phyloP scores from a whole-genome alignment of 495 filamentous ascomycete species.

The Aspergillus steynii region DNA sequence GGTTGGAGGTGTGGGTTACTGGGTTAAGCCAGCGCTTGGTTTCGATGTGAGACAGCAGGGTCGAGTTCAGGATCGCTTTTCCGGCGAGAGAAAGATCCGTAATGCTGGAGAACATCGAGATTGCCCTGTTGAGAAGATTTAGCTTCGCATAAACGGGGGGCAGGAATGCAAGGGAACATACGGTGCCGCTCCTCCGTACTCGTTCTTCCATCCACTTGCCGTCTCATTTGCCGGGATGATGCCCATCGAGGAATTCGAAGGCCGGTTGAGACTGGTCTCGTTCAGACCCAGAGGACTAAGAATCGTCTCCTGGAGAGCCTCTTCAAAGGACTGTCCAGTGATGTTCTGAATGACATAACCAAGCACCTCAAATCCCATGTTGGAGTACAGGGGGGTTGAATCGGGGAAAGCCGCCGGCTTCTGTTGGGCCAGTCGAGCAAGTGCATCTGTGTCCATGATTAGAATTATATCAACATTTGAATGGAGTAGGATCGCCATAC shows the following conservation, averaged over 20 bases:
- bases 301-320: slow-evolving; percentile 41
- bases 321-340: slow-evolving; percentile 39
- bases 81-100: slow-evolving; percentile 33
- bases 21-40: slow-evolving; percentile 50
- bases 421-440: background rate
- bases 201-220: background rate
- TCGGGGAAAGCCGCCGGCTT: slow-evolving; percentile 43
- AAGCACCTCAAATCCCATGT: slow-evolving; percentile 55
- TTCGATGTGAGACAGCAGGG: slow-evolving; percentile 36
- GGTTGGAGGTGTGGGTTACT: slow-evolving; percentile 48
- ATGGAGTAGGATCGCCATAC: background rate
- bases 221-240: background rate
- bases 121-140: slow-evolving; percentile 23
- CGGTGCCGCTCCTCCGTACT: slow-evolving; percentile 22
- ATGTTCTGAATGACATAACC: slow-evolving; percentile 55
- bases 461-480: background rate
- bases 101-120: slow-evolving; percentile 31
- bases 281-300: slow-evolving; percentile 41
- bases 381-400: slow-evolving; percentile 56
- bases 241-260: background rate
- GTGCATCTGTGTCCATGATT: background rate
- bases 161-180: slow-evolving; percentile 8
- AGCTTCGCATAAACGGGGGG: slow-evolving; percentile 4
- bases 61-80: slow-evolving; percentile 50
- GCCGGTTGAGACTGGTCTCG: slow-evolving; percentile 23